phyloP scores from a whole-genome alignment of 208 protist genomes.

The Blastocrithidia nonstop region DNA sequence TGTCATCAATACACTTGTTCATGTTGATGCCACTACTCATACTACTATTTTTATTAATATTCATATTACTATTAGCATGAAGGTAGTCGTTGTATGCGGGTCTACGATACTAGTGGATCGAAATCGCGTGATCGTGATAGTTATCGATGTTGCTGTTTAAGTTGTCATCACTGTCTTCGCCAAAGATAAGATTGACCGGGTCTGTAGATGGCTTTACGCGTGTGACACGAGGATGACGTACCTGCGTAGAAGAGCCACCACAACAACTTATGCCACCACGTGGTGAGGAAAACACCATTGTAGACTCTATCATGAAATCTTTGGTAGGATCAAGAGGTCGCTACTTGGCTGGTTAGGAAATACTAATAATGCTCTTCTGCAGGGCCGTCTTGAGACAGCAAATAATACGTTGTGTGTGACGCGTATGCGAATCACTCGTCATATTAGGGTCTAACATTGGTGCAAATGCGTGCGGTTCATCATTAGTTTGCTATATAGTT shows the following conservation, averaged over 20 bases:
- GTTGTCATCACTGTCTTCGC: background rate
- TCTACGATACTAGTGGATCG: too few relatives aligned
- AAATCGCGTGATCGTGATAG: conserved; percentile 6
- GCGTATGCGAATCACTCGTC: too few relatives aligned
- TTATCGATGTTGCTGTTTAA: conserved; percentile 1
- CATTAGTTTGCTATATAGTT: too few relatives aligned
- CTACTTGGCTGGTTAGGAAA: conserved; percentile 68
- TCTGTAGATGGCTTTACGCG: background rate
- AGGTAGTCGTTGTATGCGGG: too few relatives aligned
- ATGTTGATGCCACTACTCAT: too few relatives aligned
- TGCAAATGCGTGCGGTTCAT: too few relatives aligned
- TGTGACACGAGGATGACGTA: conserved; percentile 3
- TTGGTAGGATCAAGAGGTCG: conserved; percentile 55
- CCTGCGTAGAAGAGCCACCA: conserved; percentile 4
- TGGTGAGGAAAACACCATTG: conserved; percentile 20
- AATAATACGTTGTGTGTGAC: conserved; percentile 45
- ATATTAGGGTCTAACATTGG: too few relatives aligned
- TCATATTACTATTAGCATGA: too few relatives aligned
- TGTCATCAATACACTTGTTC: too few relatives aligned
- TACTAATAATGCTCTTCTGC: conserved; percentile 54
- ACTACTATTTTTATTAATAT: too few relatives aligned
- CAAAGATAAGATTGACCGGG: conserved; percentile 1
- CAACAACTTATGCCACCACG: conserved; percentile 15
- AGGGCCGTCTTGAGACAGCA: conserved; percentile 68
- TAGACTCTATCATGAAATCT: conserved; percentile 71